These are phyloP conservation scores for Starmerella stellata DNA, from an alignment of 805 yeast genomes.

Conservation along the genomic window DNA sequence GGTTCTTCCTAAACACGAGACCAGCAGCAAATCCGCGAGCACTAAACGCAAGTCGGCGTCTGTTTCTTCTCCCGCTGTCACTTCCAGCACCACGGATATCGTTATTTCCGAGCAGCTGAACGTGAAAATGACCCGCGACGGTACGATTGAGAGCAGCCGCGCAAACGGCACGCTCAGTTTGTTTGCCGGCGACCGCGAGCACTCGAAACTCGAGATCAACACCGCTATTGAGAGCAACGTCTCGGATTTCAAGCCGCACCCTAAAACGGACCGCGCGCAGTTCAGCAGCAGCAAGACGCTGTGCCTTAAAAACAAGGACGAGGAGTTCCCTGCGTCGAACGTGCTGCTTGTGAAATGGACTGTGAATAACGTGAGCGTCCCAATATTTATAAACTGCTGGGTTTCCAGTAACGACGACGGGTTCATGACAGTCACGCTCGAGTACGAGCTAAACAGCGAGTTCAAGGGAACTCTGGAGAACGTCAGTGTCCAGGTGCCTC, in stretches of 20 bases:
- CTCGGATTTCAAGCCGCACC: slow-evolving; percentile 80
- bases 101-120: slow-evolving; percentile 58
- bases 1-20: neutral
- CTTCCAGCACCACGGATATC: slow-evolving; percentile 63
- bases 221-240: slow-evolving; percentile 35
- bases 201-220: slow-evolving; percentile 47
- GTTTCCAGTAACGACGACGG: slow-evolving; percentile 39
- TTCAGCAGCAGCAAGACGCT: slow-evolving; percentile 43
- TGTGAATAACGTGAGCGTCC: slow-evolving; percentile 37
- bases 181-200: slow-evolving; percentile 59
- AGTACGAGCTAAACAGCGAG: slow-evolving; percentile 52
- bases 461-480: slow-evolving; percentile 34
- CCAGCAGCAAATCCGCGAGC: neutral
- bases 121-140: slow-evolving; percentile 71
- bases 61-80: slow-evolving; percentile 5
- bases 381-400: slow-evolving; percentile 73
- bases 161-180: slow-evolving; percentile 81
- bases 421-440: slow-evolving; percentile 60
- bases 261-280: slow-evolving; percentile 69
- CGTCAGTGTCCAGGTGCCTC: slow-evolving; percentile 46
- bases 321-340: slow-evolving; percentile 80
- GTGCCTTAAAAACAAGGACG: slow-evolving; percentile 56
- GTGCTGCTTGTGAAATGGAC: slow-evolving; percentile 91
- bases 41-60: neutral
- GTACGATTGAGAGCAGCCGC: slow-evolving; percentile 40